phyloP scores from a whole-genome alignment of 176 grass and related monocot species.

The Oryza glumipatula region DNA sequence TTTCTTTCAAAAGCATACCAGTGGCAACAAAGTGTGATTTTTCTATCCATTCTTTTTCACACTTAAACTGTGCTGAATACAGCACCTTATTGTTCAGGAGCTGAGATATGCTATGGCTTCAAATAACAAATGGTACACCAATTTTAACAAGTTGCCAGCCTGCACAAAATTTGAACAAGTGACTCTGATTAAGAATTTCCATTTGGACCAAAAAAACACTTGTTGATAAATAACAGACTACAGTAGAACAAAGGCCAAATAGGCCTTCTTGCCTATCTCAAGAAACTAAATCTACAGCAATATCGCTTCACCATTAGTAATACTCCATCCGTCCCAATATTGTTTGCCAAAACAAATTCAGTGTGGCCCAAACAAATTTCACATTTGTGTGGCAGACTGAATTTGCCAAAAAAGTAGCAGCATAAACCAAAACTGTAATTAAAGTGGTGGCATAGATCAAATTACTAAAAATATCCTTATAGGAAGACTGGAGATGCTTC shows the following conservation, averaged over 20 bases:
- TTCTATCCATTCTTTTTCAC: slow-evolving; percentile 7
- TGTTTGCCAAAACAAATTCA: too few species aligned
- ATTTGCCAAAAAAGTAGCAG: not conserved
- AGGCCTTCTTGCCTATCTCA: not conserved
- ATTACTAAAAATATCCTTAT: too few species aligned
- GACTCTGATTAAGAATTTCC: slow-evolving; percentile 19
- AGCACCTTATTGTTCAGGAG: slow-evolving; percentile 3
- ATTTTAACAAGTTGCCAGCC: slow-evolving; percentile 16
- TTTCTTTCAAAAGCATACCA: slow-evolving; percentile 4
- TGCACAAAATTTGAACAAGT: slow-evolving; percentile 32
- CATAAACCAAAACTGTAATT: not conserved
- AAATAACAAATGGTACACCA: not conserved
- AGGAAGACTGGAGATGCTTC: not conserved
- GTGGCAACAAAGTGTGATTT: slow-evolving; percentile 1
- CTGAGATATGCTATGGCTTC: slow-evolving; percentile 22
- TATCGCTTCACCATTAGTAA: slow-evolving; percentile 5
- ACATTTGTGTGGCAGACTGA: too few species aligned
- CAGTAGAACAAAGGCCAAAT: slow-evolving; percentile 17
- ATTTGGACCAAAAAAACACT: not conserved
- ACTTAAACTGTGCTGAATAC: slow-evolving; percentile 1
- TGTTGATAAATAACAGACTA: not conserved
- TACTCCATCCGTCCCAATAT: not conserved
- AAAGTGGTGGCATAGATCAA: too few species aligned
- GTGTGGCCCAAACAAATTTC: too few species aligned
- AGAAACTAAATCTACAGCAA: slow-evolving; percentile 22